These are phyloP conservation scores for Wolfiporia cocos DNA, from an alignment of 1,284 basidiomycete genomes.

Conservation along the genomic window DNA sequence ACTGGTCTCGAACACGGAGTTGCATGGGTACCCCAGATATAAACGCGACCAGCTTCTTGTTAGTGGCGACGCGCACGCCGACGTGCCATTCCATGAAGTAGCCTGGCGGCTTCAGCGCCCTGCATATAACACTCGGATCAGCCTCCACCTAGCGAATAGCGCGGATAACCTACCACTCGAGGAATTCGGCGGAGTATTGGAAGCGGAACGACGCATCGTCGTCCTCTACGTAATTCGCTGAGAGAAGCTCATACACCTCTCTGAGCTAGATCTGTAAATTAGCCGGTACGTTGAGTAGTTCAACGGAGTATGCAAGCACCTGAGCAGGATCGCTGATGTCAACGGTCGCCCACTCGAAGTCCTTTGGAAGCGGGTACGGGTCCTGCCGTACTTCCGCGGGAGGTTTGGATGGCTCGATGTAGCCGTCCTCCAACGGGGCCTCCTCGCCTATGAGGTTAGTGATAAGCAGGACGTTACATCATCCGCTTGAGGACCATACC, in stretches of 20 bases:
- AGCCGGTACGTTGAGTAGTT: constrained; percentile 1
- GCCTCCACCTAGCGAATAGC: not conserved
- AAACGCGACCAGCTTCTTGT: constrained; percentile 95
- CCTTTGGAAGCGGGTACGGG: constrained; percentile 83
- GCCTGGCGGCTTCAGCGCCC: constrained; percentile 93
- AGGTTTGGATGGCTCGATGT: constrained; percentile 81
- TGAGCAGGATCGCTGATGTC: constrained; percentile 78
- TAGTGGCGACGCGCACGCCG: constrained; percentile 87
- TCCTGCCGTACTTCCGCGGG: constrained; percentile 81
- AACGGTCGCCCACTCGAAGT: constrained; percentile 89
- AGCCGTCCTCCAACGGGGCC: constrained; percentile 71
- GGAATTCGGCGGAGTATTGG: constrained; percentile 92
- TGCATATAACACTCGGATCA: constrained; percentile 28
- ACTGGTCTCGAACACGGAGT: constrained; percentile 78
- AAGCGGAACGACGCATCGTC: constrained; percentile 95
- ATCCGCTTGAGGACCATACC: constrained; percentile 34
- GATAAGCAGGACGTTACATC: constrained; percentile 3
- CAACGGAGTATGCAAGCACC: constrained; percentile 30
- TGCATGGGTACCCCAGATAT: constrained; percentile 93
- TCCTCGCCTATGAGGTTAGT: constrained; percentile 47
- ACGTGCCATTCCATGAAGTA: constrained; percentile 94
- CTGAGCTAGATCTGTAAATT: constrained; percentile 49
- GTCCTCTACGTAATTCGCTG: constrained; percentile 96
- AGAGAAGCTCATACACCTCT: constrained; percentile 91
- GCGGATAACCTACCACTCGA: constrained; percentile 66